Evolutionary conservation across 164 flowering plant species (phyloP).

Genomic region (Protea cynaroides): DNA sequence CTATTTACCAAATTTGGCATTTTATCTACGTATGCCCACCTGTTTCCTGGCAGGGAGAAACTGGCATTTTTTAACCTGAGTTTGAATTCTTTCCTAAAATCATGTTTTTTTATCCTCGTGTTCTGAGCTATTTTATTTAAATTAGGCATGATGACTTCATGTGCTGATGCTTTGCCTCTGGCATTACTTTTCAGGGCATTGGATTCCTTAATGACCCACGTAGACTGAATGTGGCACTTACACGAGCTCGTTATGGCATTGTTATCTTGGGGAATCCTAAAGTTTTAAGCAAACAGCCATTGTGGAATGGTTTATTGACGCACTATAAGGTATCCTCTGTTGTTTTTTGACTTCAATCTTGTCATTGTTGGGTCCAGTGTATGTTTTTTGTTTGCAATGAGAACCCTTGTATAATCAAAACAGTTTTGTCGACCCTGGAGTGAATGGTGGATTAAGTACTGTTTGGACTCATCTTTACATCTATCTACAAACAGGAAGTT

Average conservation of each 20-base stretch:
- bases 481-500: too few relatives aligned
- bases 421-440: neutral
- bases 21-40: too few relatives aligned
- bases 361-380: neutral
- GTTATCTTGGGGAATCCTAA: slow-evolving; percentile 97
- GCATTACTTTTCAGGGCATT: slow-evolving; percentile 62
- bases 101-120: neutral
- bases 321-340: slow-evolving; percentile 75
- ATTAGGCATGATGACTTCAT: neutral
- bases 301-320: slow-evolving; percentile 97
- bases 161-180: slow-evolving; percentile 1
- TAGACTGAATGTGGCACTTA: slow-evolving; percentile 94
- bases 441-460: neutral
- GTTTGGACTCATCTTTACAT: neutral
- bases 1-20: too few relatives aligned
- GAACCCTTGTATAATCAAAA: too few relatives aligned
- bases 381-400: too few relatives aligned
- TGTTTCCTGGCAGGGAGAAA: too few relatives aligned
- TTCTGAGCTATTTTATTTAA: neutral
- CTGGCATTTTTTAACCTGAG: too few relatives aligned
- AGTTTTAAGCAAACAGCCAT: slow-evolving; percentile 93
- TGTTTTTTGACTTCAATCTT: neutral
- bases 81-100: too few relatives aligned
- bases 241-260: slow-evolving; percentile 98
- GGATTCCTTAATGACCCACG: slow-evolving; percentile 99